These are phyloP conservation scores for Abelmoschus esculentus DNA, from an alignment of 345 rosid species.

Conservation along the genomic window DNA sequence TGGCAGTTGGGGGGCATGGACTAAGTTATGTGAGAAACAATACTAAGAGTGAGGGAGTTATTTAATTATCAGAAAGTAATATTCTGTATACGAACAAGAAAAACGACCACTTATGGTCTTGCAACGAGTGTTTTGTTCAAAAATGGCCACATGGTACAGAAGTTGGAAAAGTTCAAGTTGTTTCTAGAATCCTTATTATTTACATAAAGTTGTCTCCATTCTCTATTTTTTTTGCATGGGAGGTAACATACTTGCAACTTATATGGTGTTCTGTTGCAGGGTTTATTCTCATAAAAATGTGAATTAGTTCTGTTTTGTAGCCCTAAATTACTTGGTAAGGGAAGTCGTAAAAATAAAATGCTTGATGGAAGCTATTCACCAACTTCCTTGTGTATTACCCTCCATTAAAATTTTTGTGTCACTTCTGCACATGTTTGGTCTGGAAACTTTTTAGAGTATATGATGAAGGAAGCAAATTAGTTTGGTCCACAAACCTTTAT, in stretches of 20 bases:
- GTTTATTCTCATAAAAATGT: background rate
- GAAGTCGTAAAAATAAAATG: background rate
- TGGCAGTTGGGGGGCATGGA: background rate
- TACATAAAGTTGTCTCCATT: background rate
- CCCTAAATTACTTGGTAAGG: background rate
- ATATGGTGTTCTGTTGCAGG: background rate
- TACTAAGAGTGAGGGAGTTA: background rate
- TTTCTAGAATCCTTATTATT: background rate
- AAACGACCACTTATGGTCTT: background rate
- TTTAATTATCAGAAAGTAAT: background rate
- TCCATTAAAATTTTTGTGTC: background rate
- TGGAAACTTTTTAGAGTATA: background rate
- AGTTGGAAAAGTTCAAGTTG: background rate
- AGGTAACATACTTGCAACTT: background rate
- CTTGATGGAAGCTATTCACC: background rate
- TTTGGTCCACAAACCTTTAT: background rate
- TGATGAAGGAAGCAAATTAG: background rate
- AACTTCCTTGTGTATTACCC: background rate
- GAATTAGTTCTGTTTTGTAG: background rate
- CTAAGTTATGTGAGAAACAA: background rate
- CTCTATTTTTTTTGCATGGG: background rate
- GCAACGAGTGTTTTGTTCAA: background rate
- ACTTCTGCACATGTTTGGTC: background rate
- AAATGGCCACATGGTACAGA: background rate
- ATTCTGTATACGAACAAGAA: background rate